phyloP scores from a whole-genome alignment of 2,329 filamentous ascomycete species.

The Taxawa tesnikishii region DNA sequence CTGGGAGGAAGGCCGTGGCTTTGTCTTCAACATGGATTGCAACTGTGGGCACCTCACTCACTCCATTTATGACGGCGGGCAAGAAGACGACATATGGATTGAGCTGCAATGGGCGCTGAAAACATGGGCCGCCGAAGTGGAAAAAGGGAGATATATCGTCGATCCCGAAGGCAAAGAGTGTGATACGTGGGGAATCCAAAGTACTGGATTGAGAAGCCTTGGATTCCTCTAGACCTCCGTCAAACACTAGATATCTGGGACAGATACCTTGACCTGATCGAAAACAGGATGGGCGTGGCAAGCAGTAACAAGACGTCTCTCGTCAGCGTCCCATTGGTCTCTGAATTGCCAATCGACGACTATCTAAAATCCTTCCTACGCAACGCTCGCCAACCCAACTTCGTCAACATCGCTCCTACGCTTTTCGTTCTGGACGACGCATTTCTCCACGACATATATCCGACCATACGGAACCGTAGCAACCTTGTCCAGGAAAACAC shows the following conservation, averaged over 20 bases:
- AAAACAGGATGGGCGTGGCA: slow-evolving; percentile 1
- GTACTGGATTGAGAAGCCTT: background rate
- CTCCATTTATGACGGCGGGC: no score
- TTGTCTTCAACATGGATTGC: slow-evolving; percentile 3
- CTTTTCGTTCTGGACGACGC: slow-evolving; percentile 1
- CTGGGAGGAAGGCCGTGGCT: slow-evolving; percentile 1
- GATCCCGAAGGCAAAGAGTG: no score
- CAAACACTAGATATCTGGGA: background rate
- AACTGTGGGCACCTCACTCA: no score
- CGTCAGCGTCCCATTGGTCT: background rate
- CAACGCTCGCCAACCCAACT: slow-evolving; percentile 1
- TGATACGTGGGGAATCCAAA: no score
- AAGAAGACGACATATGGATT: background rate
- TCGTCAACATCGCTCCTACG: slow-evolving; percentile 3
- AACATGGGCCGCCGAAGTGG: background rate
- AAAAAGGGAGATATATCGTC: slow-evolving; percentile 3
- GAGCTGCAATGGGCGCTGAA: slow-evolving; percentile 1
- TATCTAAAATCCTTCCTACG: background rate
- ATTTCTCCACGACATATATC: background rate
- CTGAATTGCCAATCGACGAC: background rate
- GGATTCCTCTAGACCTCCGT: background rate
- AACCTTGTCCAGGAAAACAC: no score
- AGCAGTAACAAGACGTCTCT: slow-evolving; percentile 4
- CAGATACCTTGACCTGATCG: slow-evolving; percentile 2
- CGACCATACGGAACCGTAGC: background rate